phyloP scores from a whole-genome alignment of 371 early-diverging fungal species.

The Zychaea mexicana region DNA sequence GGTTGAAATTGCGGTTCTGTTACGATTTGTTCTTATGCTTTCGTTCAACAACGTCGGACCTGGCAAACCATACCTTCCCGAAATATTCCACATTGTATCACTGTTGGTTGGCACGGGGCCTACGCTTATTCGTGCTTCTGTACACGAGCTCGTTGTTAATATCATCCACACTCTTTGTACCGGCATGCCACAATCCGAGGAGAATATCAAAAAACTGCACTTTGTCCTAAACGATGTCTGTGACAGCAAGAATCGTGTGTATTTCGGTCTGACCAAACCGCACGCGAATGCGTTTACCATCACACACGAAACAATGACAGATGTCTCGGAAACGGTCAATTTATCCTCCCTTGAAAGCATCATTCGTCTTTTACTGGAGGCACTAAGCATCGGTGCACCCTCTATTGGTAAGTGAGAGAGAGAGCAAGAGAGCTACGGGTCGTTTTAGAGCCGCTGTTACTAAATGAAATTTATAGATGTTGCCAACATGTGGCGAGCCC shows the following conservation, averaged over 20 bases:
- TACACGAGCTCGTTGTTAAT: conserved; percentile 92
- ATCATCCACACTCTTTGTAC: conserved; percentile 88
- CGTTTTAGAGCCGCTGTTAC: conserved; percentile 11
- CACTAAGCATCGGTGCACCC: conserved; percentile 77
- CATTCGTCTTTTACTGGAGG: conserved; percentile 76
- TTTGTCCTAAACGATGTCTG: conserved; percentile 70
- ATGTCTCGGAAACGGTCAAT: conserved; percentile 68
- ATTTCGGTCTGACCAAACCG: conserved; percentile 80
- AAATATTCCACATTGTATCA: conserved; percentile 83
- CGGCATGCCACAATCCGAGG: conserved; percentile 59
- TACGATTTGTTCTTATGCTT: conserved; percentile 85
- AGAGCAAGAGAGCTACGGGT: neutral
- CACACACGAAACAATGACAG: conserved; percentile 64
- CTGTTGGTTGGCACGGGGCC: conserved; percentile 85
- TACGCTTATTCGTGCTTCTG: conserved; percentile 78
- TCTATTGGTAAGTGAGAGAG: conserved; percentile 51
- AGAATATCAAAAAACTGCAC: conserved; percentile 59
- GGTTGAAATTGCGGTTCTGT: conserved; percentile 85
- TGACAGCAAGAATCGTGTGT: conserved; percentile 75
- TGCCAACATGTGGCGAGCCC: conserved; percentile 81
- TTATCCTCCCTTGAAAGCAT: conserved; percentile 79
- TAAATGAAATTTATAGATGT: conserved; percentile 50
- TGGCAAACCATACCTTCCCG: conserved; percentile 77
- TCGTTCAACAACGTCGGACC: conserved; percentile 82
- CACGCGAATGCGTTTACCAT: conserved; percentile 76